Evolutionary conservation across 805 yeast species (phyloP), one percentile per base, ranked within the genome.

Genomic region (Candida sithepensis): DNA sequence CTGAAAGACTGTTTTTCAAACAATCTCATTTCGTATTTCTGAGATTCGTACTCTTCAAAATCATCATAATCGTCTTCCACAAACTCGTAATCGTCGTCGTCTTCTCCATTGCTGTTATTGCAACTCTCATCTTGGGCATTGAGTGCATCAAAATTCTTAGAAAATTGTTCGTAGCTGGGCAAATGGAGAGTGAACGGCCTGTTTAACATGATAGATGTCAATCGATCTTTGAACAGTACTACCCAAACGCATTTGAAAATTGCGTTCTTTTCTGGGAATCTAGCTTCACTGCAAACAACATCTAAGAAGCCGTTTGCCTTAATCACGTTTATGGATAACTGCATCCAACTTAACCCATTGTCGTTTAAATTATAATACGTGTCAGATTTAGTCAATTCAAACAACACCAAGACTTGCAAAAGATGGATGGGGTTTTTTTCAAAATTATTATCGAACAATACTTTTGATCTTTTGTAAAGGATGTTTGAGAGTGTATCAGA

Each of bases 401-500:
- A 45, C 14, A 49, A 39, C 2, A 47, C 26, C 32, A 49, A 39
- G 2, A 51, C 37, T 16, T 37, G 44, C 9, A 49, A 43, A 7
- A 45, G 8, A n/a, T 30, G 32, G 9, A 49, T 20, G 3, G 53
- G 44, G 30, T 45, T 36, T 14, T 20, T 21, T 39, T 52, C 55
- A 39, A 52, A 49, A 8, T 47, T 52, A 18, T 46, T 44, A 22
- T 50, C 55, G 37, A 47, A 49, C 12, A 52, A 46, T 2, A 26
- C 5, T 20, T 39, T 45, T n/a, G 55, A 51, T 46, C 79, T 72
- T n/a, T 82, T 46, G 37, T 44, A 55, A 12, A 59, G 32, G 3
- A 55, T 33, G 4, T 37, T 26, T 2, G 56, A 38, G 7, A 76
- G 78, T 22, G 63, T 62, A 14, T 72, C 64, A 5, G 74, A 69